Evolutionary conservation across 805 yeast genomes (phyloP), one percentile per base, ranked within the genome.

Genomic region (Candida anglica): DNA sequence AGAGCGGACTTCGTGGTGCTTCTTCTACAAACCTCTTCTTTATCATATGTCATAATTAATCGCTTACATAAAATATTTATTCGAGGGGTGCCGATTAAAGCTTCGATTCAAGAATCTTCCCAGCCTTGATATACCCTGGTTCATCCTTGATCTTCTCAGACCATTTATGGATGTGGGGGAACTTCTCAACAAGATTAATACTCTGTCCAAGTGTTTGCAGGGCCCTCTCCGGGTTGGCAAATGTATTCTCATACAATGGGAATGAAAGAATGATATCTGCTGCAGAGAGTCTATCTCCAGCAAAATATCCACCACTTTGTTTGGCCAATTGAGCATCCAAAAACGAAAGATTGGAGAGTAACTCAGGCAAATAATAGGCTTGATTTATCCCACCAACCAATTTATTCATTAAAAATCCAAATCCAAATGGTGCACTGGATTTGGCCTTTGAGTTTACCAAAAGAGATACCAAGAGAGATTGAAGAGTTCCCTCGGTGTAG

Each of bases 251-350:
- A 18, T 37, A 46, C 21, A 62, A 25, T 0, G 81, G 79, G 56
- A 69, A 78, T 0, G 63, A 51, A 42, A 77, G 53, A 34, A 78
- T 66, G 34, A 82, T 68, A 42, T 77, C 82, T 6, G 81, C 82
- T 3, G 59, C 80, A 13, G 77, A 63, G n/a, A 76, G 50, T 40
- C 63, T 62, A 22, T 65, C 60, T 9, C 71, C 77, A 13, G 74
- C 79, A 44, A 77, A 69, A 44, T 50, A 75, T 15, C 57, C 54
- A 14, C 43, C 37, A 5, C 47, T 42, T 25, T 58, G 50, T 21
- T 46, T 39, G 33, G 50, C 51, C 32, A 63, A 44, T 22, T 47
- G 52, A 15, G 27, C 26, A 19, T 64, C 66, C 44, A 63, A 52
- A 36, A 49, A 60, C 22, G 44, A 31, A 34, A 61, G 49, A 24